Evolutionary conservation across 768 basidiomycete species (phyloP).

Genomic region (Leccinum rimulosum): DNA sequence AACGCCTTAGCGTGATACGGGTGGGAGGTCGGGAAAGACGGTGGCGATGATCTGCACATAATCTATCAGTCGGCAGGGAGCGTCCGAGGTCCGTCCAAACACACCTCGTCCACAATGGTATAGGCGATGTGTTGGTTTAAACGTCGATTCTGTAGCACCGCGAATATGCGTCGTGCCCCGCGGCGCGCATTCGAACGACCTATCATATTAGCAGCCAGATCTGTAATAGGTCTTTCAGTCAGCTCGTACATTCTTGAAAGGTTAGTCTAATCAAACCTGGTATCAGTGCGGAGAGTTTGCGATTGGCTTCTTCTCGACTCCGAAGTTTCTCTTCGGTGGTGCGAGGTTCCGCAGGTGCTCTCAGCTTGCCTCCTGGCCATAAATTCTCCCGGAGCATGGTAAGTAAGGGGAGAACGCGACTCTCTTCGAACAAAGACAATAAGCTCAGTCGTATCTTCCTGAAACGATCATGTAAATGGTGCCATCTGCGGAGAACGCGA

Average conservation of each 20-base stretch:
- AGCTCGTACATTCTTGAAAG: background rate
- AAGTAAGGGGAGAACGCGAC: slow-evolving; percentile 67
- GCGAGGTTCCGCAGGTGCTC: slow-evolving; percentile 57
- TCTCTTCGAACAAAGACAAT: slow-evolving; percentile 61
- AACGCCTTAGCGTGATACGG: slow-evolving; percentile 7
- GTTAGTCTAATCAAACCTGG: slow-evolving; percentile 57
- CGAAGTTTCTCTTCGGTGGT: slow-evolving; percentile 76
- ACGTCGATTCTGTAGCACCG: slow-evolving; percentile 91
- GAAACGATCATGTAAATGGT: slow-evolving; percentile 8
- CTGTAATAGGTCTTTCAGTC: slow-evolving; percentile 38
- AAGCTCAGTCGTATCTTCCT: slow-evolving; percentile 88
- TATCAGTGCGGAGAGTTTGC: slow-evolving; percentile 85
- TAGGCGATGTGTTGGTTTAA: slow-evolving; percentile 92
- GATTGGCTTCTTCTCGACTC: slow-evolving; percentile 84
- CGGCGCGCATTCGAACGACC: slow-evolving; percentile 94
- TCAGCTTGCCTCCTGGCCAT: slow-evolving; percentile 85
- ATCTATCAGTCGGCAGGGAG: slow-evolving; percentile 5
- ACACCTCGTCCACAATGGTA: slow-evolving; percentile 86
- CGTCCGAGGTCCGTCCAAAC: slow-evolving; percentile 14
- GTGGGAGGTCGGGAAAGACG: slow-evolving; percentile 53
- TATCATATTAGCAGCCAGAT: slow-evolving; percentile 96
- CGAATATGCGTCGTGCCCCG: slow-evolving; percentile 89
- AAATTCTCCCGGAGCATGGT: slow-evolving; percentile 66
- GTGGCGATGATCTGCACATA: slow-evolving; percentile 50
- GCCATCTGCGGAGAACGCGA: background rate